Evolutionary conservation across 345 rosid genomes (phyloP).

Genomic region (Barbarea vulgaris): DNA sequence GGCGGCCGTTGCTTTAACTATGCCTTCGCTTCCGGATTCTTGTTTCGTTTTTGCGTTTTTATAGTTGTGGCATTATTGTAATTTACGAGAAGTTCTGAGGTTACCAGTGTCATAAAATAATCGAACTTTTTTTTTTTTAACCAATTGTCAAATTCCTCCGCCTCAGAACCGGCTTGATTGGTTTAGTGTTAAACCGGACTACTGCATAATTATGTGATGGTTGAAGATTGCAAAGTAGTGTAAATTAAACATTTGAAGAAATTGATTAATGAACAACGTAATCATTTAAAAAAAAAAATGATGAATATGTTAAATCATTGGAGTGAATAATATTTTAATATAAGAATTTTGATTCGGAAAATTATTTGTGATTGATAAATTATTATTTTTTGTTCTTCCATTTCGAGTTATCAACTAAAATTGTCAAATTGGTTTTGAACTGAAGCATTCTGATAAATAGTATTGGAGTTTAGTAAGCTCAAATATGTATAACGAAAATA

Average conservation of each 20-base stretch:
- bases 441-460: background rate
- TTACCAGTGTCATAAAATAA: background rate
- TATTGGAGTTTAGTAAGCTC: too few species aligned
- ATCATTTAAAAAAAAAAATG: background rate
- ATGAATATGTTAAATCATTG: background rate
- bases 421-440: too few species aligned
- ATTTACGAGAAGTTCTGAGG: background rate
- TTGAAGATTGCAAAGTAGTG: background rate
- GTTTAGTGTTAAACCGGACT: background rate
- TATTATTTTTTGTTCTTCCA: background rate
- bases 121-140: background rate
- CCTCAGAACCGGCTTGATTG: background rate
- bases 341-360: too few species aligned
- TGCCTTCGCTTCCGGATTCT: slow-evolving; percentile 4
- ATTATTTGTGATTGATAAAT: background rate
- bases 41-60: background rate
- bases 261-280: background rate
- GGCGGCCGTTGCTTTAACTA: slow-evolving; percentile 34
- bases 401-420: too few species aligned
- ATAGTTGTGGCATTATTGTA: background rate
- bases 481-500: too few species aligned
- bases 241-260: background rate
- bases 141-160: background rate
- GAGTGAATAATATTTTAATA: background rate
- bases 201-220: background rate